phyloP scores from a whole-genome alignment of 768 basidiomycete genomes.

The Tephrocybe sp. region DNA sequence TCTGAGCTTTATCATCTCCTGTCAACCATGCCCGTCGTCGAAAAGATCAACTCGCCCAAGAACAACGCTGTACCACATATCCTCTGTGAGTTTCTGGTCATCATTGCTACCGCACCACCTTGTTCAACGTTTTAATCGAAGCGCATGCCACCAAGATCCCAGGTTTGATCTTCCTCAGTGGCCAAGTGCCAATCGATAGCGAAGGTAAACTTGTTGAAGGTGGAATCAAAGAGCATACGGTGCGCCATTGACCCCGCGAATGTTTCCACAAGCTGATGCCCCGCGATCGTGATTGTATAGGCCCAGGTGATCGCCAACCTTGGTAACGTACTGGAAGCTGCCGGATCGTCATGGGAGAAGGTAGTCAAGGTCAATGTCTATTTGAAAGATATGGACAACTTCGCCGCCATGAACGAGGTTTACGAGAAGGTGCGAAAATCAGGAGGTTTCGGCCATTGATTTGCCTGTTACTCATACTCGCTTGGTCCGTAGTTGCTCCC shows the following conservation, averaged over 20 bases:
- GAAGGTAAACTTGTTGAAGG: constrained; percentile 49
- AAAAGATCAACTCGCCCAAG: constrained; percentile 53
- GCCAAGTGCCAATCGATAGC: constrained; percentile 52
- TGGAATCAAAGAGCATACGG: constrained; percentile 61
- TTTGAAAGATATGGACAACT: constrained; percentile 59
- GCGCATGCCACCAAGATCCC: constrained; percentile 57
- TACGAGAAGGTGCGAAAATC: constrained; percentile 45
- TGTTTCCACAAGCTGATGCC: not conserved
- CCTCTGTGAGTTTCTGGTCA: constrained; percentile 36
- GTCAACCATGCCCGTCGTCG: constrained; percentile 49
- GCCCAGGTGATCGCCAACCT: constrained; percentile 58
- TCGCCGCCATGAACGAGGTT: constrained; percentile 52
- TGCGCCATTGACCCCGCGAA: constrained; percentile 22
- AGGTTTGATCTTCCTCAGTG: constrained; percentile 60
- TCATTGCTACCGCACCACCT: not conserved
- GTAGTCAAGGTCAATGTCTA: constrained; percentile 57
- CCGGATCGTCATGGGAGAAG: constrained; percentile 60
- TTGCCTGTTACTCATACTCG: not conserved
- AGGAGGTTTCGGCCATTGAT: not conserved
- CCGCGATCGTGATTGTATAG: constrained; percentile 31
- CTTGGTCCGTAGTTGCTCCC: constrained; percentile 36
- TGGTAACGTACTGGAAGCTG: constrained; percentile 47
- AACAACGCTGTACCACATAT: constrained; percentile 44
- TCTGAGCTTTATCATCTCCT: too few relatives aligned
- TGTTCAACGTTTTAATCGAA: constrained; percentile 14